phyloP scores from a whole-genome alignment of 805 yeast genomes.

The Torulaspora franciscae region DNA sequence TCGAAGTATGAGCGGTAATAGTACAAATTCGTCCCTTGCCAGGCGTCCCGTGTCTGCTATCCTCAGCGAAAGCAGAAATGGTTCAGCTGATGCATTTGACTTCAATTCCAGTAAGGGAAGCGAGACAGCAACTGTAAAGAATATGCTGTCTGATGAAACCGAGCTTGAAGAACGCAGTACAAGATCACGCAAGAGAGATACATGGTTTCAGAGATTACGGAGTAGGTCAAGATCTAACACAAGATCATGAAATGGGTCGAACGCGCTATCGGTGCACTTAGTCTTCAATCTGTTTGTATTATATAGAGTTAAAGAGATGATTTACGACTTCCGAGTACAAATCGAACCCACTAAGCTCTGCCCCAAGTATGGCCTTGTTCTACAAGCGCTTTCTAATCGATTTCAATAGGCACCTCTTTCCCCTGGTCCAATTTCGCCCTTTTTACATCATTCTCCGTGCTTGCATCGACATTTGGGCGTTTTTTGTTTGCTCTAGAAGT shows the following conservation, averaged over 20 bases:
- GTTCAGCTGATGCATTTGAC: conserved; percentile 24
- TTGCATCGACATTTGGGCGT: conserved; percentile 5
- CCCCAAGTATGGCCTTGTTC: no score
- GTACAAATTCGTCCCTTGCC: conserved; percentile 19
- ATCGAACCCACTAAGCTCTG: background rate
- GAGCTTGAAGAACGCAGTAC: conserved; percentile 16
- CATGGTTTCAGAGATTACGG: conserved; percentile 45
- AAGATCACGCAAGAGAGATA: conserved; percentile 35
- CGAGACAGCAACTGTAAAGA: background rate
- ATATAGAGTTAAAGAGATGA: conserved; percentile 6
- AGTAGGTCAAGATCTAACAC: conserved; percentile 35
- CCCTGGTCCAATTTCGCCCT: conserved; percentile 9
- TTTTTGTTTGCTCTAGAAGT: background rate
- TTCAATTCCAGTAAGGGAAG: background rate
- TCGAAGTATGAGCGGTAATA: conserved; percentile 23
- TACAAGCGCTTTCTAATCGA: conserved; percentile 2
- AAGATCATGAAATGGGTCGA: background rate
- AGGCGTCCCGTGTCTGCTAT: conserved; percentile 24
- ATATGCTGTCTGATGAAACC: background rate
- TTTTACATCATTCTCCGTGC: conserved; percentile 9
- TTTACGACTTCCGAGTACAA: background rate
- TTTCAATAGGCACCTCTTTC: conserved; percentile 17
- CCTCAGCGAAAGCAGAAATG: conserved; percentile 14
- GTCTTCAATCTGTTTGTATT: conserved; percentile 3
- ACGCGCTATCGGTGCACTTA: background rate